These are phyloP conservation scores for Fusarium metavorans DNA, from an alignment of 2,329 filamentous ascomycete genomes.

Conservation along the genomic window DNA sequence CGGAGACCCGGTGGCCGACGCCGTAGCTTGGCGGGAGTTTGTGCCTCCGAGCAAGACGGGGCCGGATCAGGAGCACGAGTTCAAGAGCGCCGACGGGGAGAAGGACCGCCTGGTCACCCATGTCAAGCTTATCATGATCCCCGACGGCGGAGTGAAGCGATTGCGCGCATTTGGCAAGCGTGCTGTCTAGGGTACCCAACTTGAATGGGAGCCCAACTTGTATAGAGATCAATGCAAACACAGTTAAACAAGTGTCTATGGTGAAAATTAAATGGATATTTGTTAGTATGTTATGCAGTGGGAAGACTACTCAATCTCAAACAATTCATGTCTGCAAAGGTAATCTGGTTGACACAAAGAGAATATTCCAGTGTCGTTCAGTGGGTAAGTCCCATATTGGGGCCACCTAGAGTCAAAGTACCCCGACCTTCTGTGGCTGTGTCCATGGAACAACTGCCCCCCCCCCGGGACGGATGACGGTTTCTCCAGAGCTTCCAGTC, in stretches of 20 bases:
- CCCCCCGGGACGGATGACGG: background rate
- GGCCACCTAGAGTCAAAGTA: constrained; percentile 7
- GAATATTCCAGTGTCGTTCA: background rate
- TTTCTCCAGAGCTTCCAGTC: constrained; percentile 3
- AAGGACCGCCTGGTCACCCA: constrained; percentile 77
- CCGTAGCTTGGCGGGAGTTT: constrained; percentile 74
- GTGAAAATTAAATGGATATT: background rate
- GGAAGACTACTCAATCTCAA: constrained; percentile 30
- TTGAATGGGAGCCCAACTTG: background rate
- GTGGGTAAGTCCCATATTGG: background rate
- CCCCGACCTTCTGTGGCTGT: constrained; percentile 34
- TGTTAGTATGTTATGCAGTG: background rate
- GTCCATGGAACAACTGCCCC: constrained; percentile 14
- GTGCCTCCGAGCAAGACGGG: constrained; percentile 75
- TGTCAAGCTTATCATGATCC: constrained; percentile 91
- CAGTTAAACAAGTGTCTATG: constrained; percentile 1
- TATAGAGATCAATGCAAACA: constrained; percentile 6
- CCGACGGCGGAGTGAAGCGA: constrained; percentile 92
- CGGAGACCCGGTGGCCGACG: constrained; percentile 67
- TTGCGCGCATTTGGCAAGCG: constrained; percentile 66
- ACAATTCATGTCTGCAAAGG: constrained; percentile 30
- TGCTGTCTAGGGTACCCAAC: constrained; percentile 35
- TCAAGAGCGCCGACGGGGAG: constrained; percentile 66
- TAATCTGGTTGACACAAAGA: constrained; percentile 17
- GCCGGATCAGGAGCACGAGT: constrained; percentile 79